These are phyloP conservation scores for Volvox carteri DNA, from an alignment of 163 green algal genomes.

Conservation along the genomic window DNA sequence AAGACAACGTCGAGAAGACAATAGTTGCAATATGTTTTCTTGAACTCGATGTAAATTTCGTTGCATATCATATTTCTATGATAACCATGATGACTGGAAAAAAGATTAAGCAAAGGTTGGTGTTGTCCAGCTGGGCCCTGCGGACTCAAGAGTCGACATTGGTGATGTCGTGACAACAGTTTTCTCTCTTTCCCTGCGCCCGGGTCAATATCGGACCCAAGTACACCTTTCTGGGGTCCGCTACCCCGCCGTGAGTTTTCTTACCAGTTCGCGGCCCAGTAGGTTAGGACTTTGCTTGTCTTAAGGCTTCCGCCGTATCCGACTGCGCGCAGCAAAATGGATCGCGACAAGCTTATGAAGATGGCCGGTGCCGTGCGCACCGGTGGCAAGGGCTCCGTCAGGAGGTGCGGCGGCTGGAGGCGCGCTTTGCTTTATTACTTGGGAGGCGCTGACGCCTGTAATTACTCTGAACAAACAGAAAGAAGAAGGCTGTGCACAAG, in stretches of 20 bases:
- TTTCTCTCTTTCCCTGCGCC: constrained; percentile 4
- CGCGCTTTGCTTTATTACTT: not conserved
- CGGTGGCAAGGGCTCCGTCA: constrained; percentile 97
- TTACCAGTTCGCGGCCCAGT: not conserved
- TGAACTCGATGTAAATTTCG: too few relatives aligned
- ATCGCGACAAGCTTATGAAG: constrained; percentile 95
- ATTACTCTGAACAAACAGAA: constrained; percentile 80
- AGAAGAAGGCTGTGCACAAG: constrained; percentile 99
- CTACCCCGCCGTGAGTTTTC: constrained; percentile 28
- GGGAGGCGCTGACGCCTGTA: not conserved
- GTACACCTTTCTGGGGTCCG: not conserved
- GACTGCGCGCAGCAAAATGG: constrained; percentile 80
- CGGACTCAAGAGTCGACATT: not conserved
- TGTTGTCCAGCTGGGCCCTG: constrained; percentile 6
- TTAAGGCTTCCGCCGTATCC: not conserved
- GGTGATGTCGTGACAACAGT: not conserved
- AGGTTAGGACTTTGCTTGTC: not conserved
- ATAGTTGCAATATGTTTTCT: too few relatives aligned
- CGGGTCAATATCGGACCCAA: not conserved
- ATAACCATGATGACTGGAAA: too few relatives aligned
- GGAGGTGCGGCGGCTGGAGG: constrained; percentile 77
- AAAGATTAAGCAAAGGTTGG: too few relatives aligned
- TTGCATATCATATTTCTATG: too few relatives aligned
- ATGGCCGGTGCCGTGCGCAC: constrained; percentile 91
- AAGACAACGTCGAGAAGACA: too few relatives aligned